Evolutionary conservation across 257 asterid species (phyloP), one percentile per base, ranked within the genome.

Genomic region (Plantago major): DNA sequence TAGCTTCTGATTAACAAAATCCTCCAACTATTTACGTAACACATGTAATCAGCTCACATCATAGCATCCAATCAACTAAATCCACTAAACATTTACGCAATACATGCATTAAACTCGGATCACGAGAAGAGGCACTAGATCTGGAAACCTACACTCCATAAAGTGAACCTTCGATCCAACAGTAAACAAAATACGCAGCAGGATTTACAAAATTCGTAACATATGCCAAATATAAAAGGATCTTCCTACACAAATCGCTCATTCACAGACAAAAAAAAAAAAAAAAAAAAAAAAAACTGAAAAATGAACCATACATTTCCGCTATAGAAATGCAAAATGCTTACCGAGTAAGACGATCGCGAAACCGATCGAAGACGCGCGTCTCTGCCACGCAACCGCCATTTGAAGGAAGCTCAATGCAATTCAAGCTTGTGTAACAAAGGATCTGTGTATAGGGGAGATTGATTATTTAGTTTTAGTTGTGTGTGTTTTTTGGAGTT

Each of bases 291-390:
- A 54, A 3, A n/a, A n/a, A n/a, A n/a, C n/a, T 28, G 6, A 54
- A 5, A 17, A 50, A 50, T 9, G 33, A 50, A 17, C 3, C 30
- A 11, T 8, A 14, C 14, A 4, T 7, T 14, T 7, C 7, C 7
- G 26, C 16, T 14, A 11, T 7, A 37, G 26, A 2, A 22, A 22
- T 22, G 26, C 26, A 22, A 22, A 60, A 55, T 11, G 61, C 87
- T 83, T 46, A 89, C 97, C 95, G 60, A 84, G 52, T 40, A 89
- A 66, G 13, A 86, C 79, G 73, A 89, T 71, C 54, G 77, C 83
- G 59, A 82, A 59, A 15, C 76, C 77, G 60, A 68, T 45, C 66
- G 66, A 74, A 48, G 89, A 81, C 38, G 82, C 76, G 76, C 84
- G 80, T 26, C 72, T 65, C 69, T 19, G 66, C 79, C 74, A 77